Evolutionary conservation across 306 rosid species (phyloP).

Genomic region (Lathyrus sativus): DNA sequence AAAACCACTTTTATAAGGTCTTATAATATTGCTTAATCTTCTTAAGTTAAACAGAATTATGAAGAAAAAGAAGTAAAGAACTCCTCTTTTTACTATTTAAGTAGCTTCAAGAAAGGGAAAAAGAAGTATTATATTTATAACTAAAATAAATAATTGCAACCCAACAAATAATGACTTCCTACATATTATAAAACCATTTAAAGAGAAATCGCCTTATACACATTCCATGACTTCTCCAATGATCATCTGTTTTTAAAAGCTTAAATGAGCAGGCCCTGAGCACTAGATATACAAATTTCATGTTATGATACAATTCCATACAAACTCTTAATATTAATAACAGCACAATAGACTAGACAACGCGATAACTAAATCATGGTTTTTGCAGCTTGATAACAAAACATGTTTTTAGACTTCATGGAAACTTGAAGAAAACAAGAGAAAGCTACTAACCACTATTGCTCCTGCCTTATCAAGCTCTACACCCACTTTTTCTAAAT

Average conservation of each 20-base stretch:
- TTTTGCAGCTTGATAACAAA: background rate
- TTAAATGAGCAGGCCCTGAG: background rate
- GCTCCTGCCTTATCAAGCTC: constrained; percentile 72
- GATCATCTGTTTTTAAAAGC: background rate
- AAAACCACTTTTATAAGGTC: background rate
- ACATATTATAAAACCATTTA: background rate
- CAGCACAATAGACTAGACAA: background rate
- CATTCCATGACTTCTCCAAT: too few species aligned
- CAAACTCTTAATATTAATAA: background rate
- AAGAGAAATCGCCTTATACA: background rate
- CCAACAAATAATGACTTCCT: constrained; percentile 2
- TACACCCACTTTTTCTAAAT: constrained; percentile 80
- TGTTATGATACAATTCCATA: background rate
- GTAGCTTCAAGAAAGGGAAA: background rate
- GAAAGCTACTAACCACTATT: constrained; percentile 60
- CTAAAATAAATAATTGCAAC: background rate
- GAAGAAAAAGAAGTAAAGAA: background rate
- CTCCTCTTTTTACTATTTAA: background rate
- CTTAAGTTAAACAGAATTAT: background rate
- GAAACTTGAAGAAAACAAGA: constrained; percentile 22
- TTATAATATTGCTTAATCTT: background rate
- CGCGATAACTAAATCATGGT: background rate
- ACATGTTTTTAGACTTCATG: constrained; percentile 6
- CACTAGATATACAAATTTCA: constrained; percentile 7
- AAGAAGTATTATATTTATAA: background rate